These are phyloP conservation scores for Phaffia tasmanica DNA, from an alignment of 768 basidiomycete species.

Conservation along the genomic window DNA sequence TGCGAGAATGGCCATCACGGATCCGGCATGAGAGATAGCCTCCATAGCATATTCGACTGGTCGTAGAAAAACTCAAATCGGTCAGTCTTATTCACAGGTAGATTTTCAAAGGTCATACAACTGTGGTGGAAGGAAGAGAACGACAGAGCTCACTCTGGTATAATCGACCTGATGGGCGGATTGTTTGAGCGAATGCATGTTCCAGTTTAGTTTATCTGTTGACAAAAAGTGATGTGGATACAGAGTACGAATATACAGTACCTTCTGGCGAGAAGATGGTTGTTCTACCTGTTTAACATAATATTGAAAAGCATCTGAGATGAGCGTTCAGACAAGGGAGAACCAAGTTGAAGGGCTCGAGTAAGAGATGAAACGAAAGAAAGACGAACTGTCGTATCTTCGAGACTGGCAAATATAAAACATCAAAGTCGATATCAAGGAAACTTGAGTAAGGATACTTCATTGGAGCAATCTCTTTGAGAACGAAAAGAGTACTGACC, in stretches of 20 bases:
- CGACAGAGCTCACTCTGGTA: constrained; percentile 68
- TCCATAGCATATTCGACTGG: constrained; percentile 99
- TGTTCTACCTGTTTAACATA: constrained; percentile 45
- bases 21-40: constrained; percentile 90
- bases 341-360: not conserved
- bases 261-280: constrained; percentile 99
- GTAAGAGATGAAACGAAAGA: constrained; percentile 28
- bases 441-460: too few relatives aligned
- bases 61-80: constrained; percentile 2
- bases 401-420: constrained; percentile 50
- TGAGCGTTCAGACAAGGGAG: not conserved
- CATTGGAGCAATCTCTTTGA: too few relatives aligned
- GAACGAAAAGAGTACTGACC: too few relatives aligned
- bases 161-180: constrained; percentile 58
- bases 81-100: not conserved
- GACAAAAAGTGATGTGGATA: constrained; percentile 19
- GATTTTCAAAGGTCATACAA: not conserved
- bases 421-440: not conserved
- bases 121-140: not conserved
- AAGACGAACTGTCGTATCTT: constrained; percentile 79
- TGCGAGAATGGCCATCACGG: constrained; percentile 83
- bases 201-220: not conserved
- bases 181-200: constrained; percentile 1
- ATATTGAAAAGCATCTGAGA: not conserved
- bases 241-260: constrained; percentile 34